Evolutionary conservation across 2,329 filamentous ascomycete species (phyloP).

Genomic region (Neopestalotiopsis sp.): DNA sequence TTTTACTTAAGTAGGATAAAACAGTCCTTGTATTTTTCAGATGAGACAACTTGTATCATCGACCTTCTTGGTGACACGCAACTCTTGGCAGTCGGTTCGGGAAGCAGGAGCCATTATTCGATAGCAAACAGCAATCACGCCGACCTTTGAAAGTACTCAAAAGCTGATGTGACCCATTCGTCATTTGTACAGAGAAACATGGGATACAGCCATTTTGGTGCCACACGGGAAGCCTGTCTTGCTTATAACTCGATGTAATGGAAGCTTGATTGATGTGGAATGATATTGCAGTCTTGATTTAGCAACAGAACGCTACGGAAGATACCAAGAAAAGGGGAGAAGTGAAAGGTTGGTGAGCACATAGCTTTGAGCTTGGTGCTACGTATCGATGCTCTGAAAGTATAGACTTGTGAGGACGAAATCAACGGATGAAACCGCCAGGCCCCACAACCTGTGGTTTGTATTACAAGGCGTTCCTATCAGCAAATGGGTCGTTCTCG

Average conservation of each 20-base stretch:
- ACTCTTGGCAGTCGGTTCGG: background rate
- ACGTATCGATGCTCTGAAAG: background rate
- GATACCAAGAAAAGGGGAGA: background rate
- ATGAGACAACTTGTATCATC: background rate
- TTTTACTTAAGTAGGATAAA: background rate
- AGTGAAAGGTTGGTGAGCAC: background rate
- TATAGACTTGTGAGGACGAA: background rate
- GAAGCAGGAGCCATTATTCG: background rate
- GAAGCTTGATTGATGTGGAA: background rate
- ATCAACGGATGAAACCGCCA: background rate
- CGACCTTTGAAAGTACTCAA: background rate
- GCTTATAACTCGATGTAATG: background rate
- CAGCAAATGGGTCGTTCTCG: slow-evolving; percentile 86
- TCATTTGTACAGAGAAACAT: background rate
- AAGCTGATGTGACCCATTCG: background rate
- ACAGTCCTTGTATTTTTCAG: background rate
- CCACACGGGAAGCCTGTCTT: background rate
- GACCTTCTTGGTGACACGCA: background rate
- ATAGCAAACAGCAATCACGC: slow-evolving; percentile 2
- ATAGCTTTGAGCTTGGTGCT: background rate
- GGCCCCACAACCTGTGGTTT: background rate
- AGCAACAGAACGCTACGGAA: background rate
- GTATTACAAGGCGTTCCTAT: slow-evolving; percentile 69
- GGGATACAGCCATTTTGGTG: background rate
- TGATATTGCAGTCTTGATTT: background rate